phyloP scores from a whole-genome alignment of 805 yeast species.

The Candida xyloterini region DNA sequence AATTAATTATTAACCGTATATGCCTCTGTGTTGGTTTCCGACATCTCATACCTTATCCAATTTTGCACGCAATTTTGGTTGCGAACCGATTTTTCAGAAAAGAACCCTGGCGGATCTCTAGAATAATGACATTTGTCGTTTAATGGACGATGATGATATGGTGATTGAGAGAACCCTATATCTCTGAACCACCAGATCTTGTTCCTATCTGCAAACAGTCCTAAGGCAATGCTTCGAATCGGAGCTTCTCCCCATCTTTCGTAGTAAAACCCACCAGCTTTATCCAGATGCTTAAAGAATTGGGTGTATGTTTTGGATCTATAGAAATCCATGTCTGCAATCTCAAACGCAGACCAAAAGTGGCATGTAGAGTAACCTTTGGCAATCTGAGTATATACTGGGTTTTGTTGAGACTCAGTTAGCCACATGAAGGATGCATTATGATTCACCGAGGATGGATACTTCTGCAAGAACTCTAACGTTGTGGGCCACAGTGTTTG shows the following conservation, averaged over 20 bases:
- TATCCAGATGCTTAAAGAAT: slow-evolving; percentile 65
- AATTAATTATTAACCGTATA: slow-evolving; percentile 1
- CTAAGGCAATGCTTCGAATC: slow-evolving; percentile 47
- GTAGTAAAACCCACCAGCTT: slow-evolving; percentile 77
- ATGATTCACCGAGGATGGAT: slow-evolving; percentile 55
- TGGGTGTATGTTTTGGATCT: slow-evolving; percentile 61
- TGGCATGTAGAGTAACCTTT: slow-evolving; percentile 76
- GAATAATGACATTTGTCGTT: slow-evolving; percentile 19
- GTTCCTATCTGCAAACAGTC: slow-evolving; percentile 43
- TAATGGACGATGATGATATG: slow-evolving; percentile 46
- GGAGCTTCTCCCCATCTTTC: slow-evolving; percentile 62
- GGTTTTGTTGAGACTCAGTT: slow-evolving; percentile 65
- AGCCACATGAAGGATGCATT: slow-evolving; percentile 68
- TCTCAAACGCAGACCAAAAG: slow-evolving; percentile 84
- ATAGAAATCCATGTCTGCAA: slow-evolving; percentile 73
- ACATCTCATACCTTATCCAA: slow-evolving; percentile 50
- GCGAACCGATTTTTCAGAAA: slow-evolving; percentile 33
- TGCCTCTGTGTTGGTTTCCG: slow-evolving; percentile 13
- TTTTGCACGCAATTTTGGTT: slow-evolving; percentile 67
- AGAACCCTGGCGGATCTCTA: slow-evolving; percentile 21
- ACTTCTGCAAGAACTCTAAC: slow-evolving; percentile 54
- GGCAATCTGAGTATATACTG: slow-evolving; percentile 40
- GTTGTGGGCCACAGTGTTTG: slow-evolving; percentile 75
- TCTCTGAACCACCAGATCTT: slow-evolving; percentile 52
- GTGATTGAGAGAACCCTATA: slow-evolving; percentile 47